Conservation (phyloP, 768 basidiomycete genomes). For the Termitomyces sp. region DNA sequence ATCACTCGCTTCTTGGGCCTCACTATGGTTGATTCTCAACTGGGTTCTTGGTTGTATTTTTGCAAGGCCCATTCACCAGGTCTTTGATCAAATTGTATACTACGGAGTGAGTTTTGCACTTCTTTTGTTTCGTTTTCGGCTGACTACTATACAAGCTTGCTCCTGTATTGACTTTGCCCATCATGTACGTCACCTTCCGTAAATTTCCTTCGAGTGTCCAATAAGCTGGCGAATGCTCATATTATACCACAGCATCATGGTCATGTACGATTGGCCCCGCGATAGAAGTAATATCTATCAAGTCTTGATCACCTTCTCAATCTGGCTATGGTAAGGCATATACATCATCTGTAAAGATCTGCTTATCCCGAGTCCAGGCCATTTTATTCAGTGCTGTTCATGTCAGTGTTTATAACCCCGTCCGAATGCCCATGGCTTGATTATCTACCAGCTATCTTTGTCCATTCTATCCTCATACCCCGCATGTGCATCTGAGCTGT, state of each 20-base stretch:
- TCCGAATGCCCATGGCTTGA: neutral
- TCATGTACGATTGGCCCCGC: slow-evolving; percentile 69
- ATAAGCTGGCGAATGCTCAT: neutral
- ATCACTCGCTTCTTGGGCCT: slow-evolving; percentile 56
- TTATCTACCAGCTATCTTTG: slow-evolving; percentile 28
- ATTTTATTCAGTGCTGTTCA: slow-evolving; percentile 52
- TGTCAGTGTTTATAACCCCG: slow-evolving; percentile 27
- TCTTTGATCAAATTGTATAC: slow-evolving; percentile 57
- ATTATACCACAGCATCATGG: slow-evolving; percentile 35
- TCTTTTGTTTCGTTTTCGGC: neutral
- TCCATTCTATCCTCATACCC: slow-evolving; percentile 27
- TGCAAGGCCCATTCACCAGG: slow-evolving; percentile 30
- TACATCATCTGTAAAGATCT: neutral
- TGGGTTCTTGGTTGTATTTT: slow-evolving; percentile 62
- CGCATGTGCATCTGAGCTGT: slow-evolving; percentile 24
- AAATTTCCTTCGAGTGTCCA: neutral
- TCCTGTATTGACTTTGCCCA: slow-evolving; percentile 54
- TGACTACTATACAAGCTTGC: slow-evolving; percentile 32
- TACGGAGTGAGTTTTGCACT: slow-evolving; percentile 37
- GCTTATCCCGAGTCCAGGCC: slow-evolving; percentile 32
- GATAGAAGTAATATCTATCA: slow-evolving; percentile 58
- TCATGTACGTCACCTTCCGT: slow-evolving; percentile 31
- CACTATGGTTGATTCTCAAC: slow-evolving; percentile 58
- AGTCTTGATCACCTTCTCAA: slow-evolving; percentile 45
- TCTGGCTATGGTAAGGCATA: slow-evolving; percentile 55